phyloP scores from a whole-genome alignment of 306 rosid species.

The Aeschynomene evenia region DNA sequence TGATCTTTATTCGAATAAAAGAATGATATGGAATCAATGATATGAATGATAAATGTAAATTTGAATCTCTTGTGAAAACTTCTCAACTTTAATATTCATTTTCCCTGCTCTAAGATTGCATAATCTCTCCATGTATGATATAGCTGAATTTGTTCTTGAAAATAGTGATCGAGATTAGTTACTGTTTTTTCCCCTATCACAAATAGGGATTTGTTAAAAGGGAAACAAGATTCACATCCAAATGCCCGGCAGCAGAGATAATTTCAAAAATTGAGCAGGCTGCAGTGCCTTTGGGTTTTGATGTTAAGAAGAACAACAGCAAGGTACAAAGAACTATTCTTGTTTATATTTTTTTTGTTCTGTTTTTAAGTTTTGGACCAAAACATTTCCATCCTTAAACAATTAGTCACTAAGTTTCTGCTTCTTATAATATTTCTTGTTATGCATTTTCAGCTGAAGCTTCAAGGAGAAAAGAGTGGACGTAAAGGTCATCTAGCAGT shows the following conservation, averaged over 20 bases:
- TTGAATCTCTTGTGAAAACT: neutral
- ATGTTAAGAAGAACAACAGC: constrained; percentile 57
- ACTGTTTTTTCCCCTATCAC: constrained; percentile 8
- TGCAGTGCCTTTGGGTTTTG: constrained; percentile 65
- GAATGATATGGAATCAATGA: too few relatives aligned
- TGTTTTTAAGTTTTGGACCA: neutral
- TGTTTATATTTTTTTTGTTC: neutral
- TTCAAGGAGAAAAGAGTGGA: constrained; percentile 63
- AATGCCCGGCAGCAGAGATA: constrained; percentile 55
- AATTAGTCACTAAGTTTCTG: constrained; percentile 3
- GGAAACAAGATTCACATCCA: constrained; percentile 74
- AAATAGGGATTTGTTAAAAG: constrained; percentile 63
- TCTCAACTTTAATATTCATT: neutral
- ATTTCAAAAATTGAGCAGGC: constrained; percentile 59
- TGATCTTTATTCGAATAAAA: constrained; percentile 6
- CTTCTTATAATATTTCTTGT: constrained; percentile 9
- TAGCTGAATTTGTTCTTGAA: neutral
- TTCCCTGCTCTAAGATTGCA: neutral
- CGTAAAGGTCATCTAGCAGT: constrained; percentile 75
- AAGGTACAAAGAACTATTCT: constrained; percentile 57
- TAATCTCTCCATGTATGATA: neutral
- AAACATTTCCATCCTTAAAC: neutral
- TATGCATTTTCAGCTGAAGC: constrained; percentile 59
- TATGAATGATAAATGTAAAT: too few relatives aligned
- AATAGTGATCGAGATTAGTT: neutral